phyloP scores from a whole-genome alignment of 2,329 filamentous ascomycete species.

The Aschersonia sp. region DNA sequence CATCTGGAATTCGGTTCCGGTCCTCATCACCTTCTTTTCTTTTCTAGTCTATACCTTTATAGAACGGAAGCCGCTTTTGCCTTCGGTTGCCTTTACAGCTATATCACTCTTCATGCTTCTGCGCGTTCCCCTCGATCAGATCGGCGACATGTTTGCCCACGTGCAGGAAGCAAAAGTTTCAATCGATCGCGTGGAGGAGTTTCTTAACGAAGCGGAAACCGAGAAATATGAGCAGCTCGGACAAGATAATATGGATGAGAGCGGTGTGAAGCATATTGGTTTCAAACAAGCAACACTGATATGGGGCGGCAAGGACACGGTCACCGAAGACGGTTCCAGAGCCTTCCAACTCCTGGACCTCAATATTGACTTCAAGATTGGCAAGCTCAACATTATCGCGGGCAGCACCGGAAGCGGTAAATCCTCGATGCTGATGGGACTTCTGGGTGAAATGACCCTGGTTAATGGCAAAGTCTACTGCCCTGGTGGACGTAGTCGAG shows the following conservation, averaged over 20 bases:
- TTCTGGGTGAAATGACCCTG: constrained; percentile 91
- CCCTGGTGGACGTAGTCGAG: constrained; percentile 72
- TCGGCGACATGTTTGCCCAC: constrained; percentile 97
- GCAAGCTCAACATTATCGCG: constrained; percentile 81
- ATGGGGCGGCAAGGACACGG: constrained; percentile 63
- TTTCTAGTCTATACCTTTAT: constrained; percentile 88
- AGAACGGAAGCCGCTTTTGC: constrained; percentile 77
- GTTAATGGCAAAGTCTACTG: constrained; percentile 69
- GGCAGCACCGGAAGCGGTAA: constrained; percentile 92
- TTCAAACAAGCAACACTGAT: constrained; percentile 76
- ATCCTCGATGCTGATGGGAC: constrained; percentile 87
- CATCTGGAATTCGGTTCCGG: constrained; percentile 90
- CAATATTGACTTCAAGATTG: constrained; percentile 68
- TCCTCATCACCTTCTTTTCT: constrained; percentile 91
- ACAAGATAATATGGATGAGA: constrained; percentile 50
- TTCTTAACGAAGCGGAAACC: constrained; percentile 84
- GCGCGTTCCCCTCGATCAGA: constrained; percentile 82
- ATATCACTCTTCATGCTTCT: constrained; percentile 92
- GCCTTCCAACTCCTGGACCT: constrained; percentile 75
- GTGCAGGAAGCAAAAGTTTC: constrained; percentile 97
- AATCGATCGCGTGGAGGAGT: constrained; percentile 90
- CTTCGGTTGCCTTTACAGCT: constrained; percentile 89
- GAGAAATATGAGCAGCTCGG: constrained; percentile 85
- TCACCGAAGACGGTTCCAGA: constrained; percentile 50
- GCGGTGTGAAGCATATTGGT: constrained; percentile 63